Evolutionary conservation across 257 asterid species (phyloP), one percentile per base, ranked within the genome.

Genomic region (Gentiana dahurica): DNA sequence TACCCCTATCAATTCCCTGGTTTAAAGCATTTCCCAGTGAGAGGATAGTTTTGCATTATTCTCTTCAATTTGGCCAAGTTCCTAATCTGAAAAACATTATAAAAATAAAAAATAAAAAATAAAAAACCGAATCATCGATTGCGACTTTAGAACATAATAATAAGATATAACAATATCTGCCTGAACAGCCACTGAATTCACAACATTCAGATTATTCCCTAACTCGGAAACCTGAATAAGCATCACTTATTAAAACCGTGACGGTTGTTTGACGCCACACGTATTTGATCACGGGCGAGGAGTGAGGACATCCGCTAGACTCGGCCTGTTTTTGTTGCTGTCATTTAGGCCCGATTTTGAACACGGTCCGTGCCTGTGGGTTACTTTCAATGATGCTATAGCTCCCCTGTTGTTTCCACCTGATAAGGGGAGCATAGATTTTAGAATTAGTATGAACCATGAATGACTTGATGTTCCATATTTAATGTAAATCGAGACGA

Each of bases 1-100:
- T 46, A 89, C 97, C 97, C 78, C 97, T 74, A 10, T 93, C 95
- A 60, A 95, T 89, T 75, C 97, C 97, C 79, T 86, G 94, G 81
- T 89, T 89, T 76, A 89, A 72, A 43, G 95, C 97, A 68, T 89
- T 89, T 56, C 97, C 97, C 58, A 89, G 77, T 58, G 94, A 81
- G 57, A 89, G 95, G 66, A 89, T 86, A 75, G 97, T 24, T 89
- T 71, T 89, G 97, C 97, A 89, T 89, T 67, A 89, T 75, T 78
- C 83, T 81, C 82, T 82, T 83, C 78, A 89, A 71, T 71, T 89
- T 84, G 58, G 83, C 70, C 53, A 95, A 89, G 75, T 85, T 78
- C 76, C 84, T 84, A 74, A 89, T 80, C 95, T 89, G 93, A 82
- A 72, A 66, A 76, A 51, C 75, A 69, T 24, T 61, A 65, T 59